Evolutionary conservation across 306 rosid species (phyloP), one percentile per base, ranked within the genome.

Genomic region (Hippophae gyantsensis): DNA sequence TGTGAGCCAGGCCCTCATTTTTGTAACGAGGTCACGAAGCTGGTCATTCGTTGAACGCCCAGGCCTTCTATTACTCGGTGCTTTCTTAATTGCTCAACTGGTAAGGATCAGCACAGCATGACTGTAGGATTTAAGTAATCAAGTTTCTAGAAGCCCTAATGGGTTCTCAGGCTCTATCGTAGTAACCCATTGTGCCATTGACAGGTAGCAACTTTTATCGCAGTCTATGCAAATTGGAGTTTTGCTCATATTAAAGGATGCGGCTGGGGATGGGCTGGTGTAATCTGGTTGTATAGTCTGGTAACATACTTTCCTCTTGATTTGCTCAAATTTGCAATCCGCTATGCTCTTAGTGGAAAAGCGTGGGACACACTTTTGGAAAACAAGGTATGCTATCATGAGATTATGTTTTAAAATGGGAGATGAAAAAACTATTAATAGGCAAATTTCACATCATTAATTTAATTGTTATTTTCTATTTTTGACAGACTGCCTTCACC

Each of bases 201-300:
- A 26, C 81, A 93, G 99, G 79, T 88, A 13, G 99, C 99, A 53
- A 93, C 99, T 54, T 32, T 86, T 48, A 77, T 93, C 68, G 88
- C 97, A 42, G 99, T 93, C 23, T 88, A 93, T 77, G 97, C 97
- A 23, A 71, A 74, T 25, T 86, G 97, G 95, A 62, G 62, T 18
- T 93, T 93, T 43, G 96, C 99, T 13, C 75, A 85, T 52, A 93
- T 89, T 14, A 14, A 84, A 54, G 99, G 97, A 60, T 53, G 63
- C 69, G 99, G 99, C 62, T 93, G 97, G 99, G 95, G 97, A 38
- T 93, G 99, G 99, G 99, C 99, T 43, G 99, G 89, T 60, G 95
- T 88, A 10, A 82, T 93, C 77, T 93, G 99, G 99, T 63, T 93
- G 3, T 93, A 78, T 63, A 93, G 89, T 69, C 3, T 88, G 43